Percentiles rank a stretch among this genome's conserved stretches.
Conservation (phyloP, 73 alveolate species). For the Blepharisma stoltei region DNA sequence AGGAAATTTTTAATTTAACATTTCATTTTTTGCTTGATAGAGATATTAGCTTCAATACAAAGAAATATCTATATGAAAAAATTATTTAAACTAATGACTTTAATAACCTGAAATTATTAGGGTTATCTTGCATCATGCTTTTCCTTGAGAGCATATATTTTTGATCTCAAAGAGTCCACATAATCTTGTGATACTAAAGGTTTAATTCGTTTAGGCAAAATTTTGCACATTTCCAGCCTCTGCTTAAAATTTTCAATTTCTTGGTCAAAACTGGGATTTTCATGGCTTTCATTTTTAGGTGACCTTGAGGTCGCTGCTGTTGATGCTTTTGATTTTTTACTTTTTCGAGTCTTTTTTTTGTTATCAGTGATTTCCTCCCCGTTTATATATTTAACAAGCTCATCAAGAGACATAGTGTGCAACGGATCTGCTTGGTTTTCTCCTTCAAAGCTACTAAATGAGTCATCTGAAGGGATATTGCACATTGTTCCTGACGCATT, state of each 20-base stretch:
- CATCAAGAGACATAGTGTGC: not conserved
- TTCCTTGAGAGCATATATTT: not conserved
- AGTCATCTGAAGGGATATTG: not conserved
- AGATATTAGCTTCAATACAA: no score
- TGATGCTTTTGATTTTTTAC: not conserved
- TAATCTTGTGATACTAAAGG: constrained; percentile 12
- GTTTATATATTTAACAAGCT: not conserved
- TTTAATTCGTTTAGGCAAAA: not conserved
- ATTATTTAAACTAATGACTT: no score
- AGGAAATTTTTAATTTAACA: no score
- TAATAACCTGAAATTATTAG: no score
- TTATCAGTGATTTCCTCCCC: not conserved
- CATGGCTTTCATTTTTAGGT: not conserved
- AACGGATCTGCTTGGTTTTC: not conserved
- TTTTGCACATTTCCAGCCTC: not conserved
- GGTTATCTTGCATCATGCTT: no score
- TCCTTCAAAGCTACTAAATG: not conserved
- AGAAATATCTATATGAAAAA: no score
- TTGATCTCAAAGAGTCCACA: not conserved
- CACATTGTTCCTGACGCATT: not conserved
- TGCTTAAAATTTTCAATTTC: constrained; percentile 13
- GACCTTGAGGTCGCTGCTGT: not conserved
- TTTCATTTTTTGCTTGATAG: no score
- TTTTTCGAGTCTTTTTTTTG: not conserved
- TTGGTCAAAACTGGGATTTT: not conserved